Base-by-base conservation (phyloP, 2,329 filamentous ascomycete genomes). In the Pseudogymnoascus sp. region DNA sequence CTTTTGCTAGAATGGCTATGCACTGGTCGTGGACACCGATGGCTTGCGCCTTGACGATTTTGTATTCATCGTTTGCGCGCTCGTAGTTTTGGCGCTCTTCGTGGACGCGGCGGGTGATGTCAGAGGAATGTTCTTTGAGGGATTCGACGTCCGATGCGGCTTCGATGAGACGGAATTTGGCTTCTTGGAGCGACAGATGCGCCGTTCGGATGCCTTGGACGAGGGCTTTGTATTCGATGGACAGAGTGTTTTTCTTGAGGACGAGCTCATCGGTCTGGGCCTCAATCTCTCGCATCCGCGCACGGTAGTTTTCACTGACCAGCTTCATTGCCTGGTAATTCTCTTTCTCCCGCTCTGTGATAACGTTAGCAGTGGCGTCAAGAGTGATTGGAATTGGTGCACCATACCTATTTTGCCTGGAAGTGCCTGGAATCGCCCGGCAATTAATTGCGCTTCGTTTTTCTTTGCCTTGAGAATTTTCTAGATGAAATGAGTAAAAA, bases 81-180 rank as follows among this genome's bases (percentile, higher is more conserved):
- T 67, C 62, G 7, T 83, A 72, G 26, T 77, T 77, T 6, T 69
- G 67, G 65, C 77, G 76, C 68, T 78, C 80, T 9, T 76, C 72
- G 21, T 82, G 78, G 3, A 89, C 77, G 47, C 76, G 74, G 44
- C 78, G 71, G 63, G 81, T 79, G 64, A 91, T 84, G 59, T 84
- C 79, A 8, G 74, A 69, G 68, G 91, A 91, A 64, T 87, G 86
- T 15, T 78, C 78, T 69, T 84, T 83, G n/a, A 97, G 79, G 5
- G 83, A 83, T 50, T 85, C 80, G 2, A 89, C 75, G 70, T 99
- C 95, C 0, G 92, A 97, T n/a, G 80, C 75, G 1, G 91, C 93
- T 78, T 99, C 95, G 31, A 96, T 83, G 0, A 83, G 77, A 65
- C 86, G 81, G 50, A 97, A 80, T 68, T 90, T 83, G 1, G 84